A percentile compares a stretch with the other conserved stretches of the same genome.
Conservation (phyloP, 2,329 filamentous ascomycete species). For the Pleurostoma richardsiae region DNA sequence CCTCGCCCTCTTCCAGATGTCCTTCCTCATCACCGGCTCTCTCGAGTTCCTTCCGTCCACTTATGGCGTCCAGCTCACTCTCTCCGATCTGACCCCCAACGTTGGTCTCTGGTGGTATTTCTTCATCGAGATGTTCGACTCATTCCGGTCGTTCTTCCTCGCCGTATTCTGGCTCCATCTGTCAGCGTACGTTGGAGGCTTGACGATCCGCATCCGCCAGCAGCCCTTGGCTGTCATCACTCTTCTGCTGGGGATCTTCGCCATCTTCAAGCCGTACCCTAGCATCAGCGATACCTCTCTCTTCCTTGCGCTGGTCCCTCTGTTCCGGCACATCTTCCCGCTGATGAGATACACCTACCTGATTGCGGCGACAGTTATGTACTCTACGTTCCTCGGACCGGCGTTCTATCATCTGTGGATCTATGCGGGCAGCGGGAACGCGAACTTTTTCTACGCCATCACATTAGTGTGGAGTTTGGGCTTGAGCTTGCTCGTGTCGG, state of each 20-base stretch:
- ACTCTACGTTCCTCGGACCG: slow-evolving; percentile 82
- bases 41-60: slow-evolving; percentile 87
- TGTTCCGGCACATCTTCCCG: slow-evolving; percentile 90
- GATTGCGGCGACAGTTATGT: slow-evolving; percentile 75
- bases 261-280: slow-evolving; percentile 96
- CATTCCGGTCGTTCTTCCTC: slow-evolving; percentile 93
- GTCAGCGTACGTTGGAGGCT: slow-evolving; percentile 78
- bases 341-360: slow-evolving; percentile 93
- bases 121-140: slow-evolving; percentile 99
- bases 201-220: slow-evolving; percentile 74
- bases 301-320: slow-evolving; percentile 75
- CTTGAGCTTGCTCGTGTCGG: slow-evolving; percentile 78
- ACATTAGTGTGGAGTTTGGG: slow-evolving; percentile 97
- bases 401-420: slow-evolving; percentile 98
- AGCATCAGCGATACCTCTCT: slow-evolving; percentile 85
- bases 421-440: slow-evolving; percentile 94
- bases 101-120: slow-evolving; percentile 99
- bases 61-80: slow-evolving; percentile 85
- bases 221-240: slow-evolving; percentile 85
- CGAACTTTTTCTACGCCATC: slow-evolving; percentile 99
- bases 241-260: slow-evolving; percentile 82
- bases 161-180: slow-evolving; percentile 98
- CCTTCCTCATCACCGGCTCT: slow-evolving; percentile 68
- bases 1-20: slow-evolving; percentile 63
- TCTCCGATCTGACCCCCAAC: slow-evolving; percentile 91